Base-by-base conservation (phyloP, 352 stramenopile genomes). In the Phytophthora sp. region DNA sequence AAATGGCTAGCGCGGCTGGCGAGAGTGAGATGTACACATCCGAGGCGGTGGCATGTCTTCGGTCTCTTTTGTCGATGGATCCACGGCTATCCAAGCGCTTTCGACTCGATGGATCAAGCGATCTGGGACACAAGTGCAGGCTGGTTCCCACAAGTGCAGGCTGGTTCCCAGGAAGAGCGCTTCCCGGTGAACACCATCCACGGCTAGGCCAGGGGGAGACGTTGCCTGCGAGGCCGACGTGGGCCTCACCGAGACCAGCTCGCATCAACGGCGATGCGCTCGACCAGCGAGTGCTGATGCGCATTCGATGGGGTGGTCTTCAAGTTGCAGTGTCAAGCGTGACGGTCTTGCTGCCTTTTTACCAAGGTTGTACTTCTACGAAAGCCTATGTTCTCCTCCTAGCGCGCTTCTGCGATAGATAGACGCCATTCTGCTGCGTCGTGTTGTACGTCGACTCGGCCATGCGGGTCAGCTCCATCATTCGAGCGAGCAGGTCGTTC, bases 371-470 rank as follows among this genome's bases (percentile, higher is more conserved):
- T 11, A 13, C 5, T 37, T 17, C n/a, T 0, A 10, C 31, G 11
- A 17, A 37, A 35, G 4, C 11, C 10, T 39, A 35, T 7, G 27
- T 35, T 35, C 38, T 50, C n/a, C 46, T 64, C 13, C 37, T 20
- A n/a, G 37, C 26, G 5, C 49, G 38, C 37, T 61, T 51, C 32
- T 74, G 62, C n/a, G 55, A 53, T 24, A 69, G 35, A 26, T 49
- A 60, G 4, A 39, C 42, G n/a, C 31, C 46, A 38, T 72, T 72
- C 37, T 61, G 62, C 46, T 63, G 62, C 9, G 62, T 69, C 26
- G 67, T 69, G 55, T 76, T 59, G 55, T 76, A 76, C 30, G 54
- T 76, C 32, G 53, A 65, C 41, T 72, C 62, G 21, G 62, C 62
- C 28, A 65, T 32, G 23, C 52, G 49, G 51, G 68, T 67, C 20